These are phyloP conservation scores for Scheffersomyces parashehatae DNA, from an alignment of 1,139 yeast genomes.

Conservation along the genomic window DNA sequence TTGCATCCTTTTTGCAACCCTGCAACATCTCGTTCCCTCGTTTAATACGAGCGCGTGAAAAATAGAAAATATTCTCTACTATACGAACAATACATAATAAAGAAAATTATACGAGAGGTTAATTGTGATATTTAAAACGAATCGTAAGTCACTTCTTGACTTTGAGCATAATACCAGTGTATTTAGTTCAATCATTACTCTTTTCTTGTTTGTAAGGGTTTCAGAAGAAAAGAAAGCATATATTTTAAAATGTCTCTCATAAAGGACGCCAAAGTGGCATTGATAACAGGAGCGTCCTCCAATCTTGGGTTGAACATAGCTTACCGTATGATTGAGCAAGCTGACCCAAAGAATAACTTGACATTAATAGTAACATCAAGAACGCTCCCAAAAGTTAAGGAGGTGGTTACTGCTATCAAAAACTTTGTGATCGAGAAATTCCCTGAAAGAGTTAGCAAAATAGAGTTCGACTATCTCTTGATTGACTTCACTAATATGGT, in stretches of 20 bases:
- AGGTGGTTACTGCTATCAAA: conserved; percentile 66
- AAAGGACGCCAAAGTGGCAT: conserved; percentile 33
- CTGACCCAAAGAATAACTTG: conserved; percentile 53
- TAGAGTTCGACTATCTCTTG: conserved; percentile 83
- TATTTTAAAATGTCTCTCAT: conserved; percentile 13
- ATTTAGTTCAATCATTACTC: no score
- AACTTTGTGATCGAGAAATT: conserved; percentile 41
- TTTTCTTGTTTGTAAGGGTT: no score
- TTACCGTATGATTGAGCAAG: conserved; percentile 65
- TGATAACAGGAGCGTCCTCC: conserved; percentile 56
- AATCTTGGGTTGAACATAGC: conserved; percentile 87
- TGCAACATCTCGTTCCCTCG: no score
- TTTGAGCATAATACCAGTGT: no score
- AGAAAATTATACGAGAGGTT: background rate
- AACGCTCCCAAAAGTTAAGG: conserved; percentile 79
- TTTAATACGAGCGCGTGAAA: no score
- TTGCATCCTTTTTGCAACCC: no score
- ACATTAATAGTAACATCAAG: conserved; percentile 88
- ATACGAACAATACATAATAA: no score
- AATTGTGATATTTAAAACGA: no score
- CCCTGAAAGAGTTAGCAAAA: conserved; percentile 45
- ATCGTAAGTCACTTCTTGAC: no score
- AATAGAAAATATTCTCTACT: no score
- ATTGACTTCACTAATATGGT: conserved; percentile 93
- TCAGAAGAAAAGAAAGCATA: background rate